Evolutionary conservation across 2,329 filamentous ascomycete genomes (phyloP), one percentile per base, ranked within the genome.

Genomic region (Aspergillus latus): DNA sequence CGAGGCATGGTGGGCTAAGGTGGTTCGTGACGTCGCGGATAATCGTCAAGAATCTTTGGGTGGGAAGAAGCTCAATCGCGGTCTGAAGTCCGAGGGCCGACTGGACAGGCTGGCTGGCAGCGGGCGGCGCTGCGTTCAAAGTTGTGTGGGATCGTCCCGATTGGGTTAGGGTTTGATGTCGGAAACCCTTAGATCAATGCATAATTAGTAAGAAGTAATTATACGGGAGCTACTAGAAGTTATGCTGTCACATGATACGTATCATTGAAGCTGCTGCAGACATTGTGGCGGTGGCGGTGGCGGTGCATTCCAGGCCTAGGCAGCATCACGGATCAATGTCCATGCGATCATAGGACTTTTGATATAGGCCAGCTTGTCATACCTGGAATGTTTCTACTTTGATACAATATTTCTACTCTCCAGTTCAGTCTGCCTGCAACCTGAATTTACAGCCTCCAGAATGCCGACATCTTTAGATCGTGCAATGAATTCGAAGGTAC

Each of bases 1-100:
- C 87, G 85, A 88, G 94, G 93, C 94, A 99, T 99, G 81, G 83
- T 96, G 90, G 81, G 82, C 80, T 82, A 78, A 54, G 46, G 51
- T 58, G 42, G 43, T 57, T 60, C 52, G 56, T 50, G 64, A 61
- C 54, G 45, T 58, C 54, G 52, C 40, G 39, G 51, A 52, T 57
- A 45, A 49, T 60, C 47, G 54, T 57, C 42, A 36, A 53, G 46
- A 58, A 54, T 47, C 59, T 30, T 43, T 45, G 57, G 53, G 51
- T 44, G 52, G 56, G 44, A 43, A 52, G 44, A 52, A 46, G 37
- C 49, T 53, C 62, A 57, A 52, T 62, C 56, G 51, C 64, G 59
- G 56, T 62, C 60, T 59, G 59, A 62, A 59, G 56, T 61, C 65
- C 64, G 39, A 48, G 30, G 32, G 37, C 54, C 52, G 5, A 57